A percentile compares a stretch with the other conserved stretches of the same genome.
Conservation (phyloP, 495 filamentous ascomycete species). For the Xylona heveae region DNA sequence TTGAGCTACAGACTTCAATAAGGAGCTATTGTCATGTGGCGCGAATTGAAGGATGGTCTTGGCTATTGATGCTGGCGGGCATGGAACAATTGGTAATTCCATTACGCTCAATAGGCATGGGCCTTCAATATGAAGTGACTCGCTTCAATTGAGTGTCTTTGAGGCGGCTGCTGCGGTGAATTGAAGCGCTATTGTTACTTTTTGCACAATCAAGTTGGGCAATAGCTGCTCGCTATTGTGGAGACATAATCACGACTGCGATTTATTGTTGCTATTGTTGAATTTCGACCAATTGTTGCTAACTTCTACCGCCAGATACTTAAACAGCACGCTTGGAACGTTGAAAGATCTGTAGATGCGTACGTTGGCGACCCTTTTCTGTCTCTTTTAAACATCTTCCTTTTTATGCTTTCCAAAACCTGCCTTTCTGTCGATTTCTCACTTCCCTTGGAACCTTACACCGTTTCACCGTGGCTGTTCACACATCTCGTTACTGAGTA, state of each 20-base stretch:
- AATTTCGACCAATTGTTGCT: constrained; percentile 1
- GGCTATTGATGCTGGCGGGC: too few relatives aligned
- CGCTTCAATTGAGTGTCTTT: too few relatives aligned
- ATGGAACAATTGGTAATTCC: too few relatives aligned
- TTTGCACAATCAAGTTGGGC: too few relatives aligned
- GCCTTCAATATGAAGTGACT: too few relatives aligned
- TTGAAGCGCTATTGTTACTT: too few relatives aligned
- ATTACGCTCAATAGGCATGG: too few relatives aligned
- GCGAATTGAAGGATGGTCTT: too few relatives aligned
- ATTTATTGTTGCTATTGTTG: not conserved
- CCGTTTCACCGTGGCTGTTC: not conserved
- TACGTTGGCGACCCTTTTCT: constrained; percentile 10
- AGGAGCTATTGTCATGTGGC: too few relatives aligned
- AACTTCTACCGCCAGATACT: constrained; percentile 8
- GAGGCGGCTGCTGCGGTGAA: too few relatives aligned
- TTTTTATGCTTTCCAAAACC: not conserved
- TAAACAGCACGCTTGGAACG: constrained; percentile 17
- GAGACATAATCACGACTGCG: too few relatives aligned
- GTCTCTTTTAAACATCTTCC: constrained; percentile 1
- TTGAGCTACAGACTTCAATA: not conserved
- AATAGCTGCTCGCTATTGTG: too few relatives aligned
- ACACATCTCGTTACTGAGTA: not conserved
- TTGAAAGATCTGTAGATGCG: constrained; percentile 15
- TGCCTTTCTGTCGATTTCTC: constrained; percentile 1
- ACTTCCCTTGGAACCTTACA: not conserved